A percentile compares a stretch with the other conserved stretches of the same genome.
These are phyloP conservation scores for Nicotiana attenuata DNA, from an alignment of 257 asterid genomes.

Conservation along the genomic window DNA sequence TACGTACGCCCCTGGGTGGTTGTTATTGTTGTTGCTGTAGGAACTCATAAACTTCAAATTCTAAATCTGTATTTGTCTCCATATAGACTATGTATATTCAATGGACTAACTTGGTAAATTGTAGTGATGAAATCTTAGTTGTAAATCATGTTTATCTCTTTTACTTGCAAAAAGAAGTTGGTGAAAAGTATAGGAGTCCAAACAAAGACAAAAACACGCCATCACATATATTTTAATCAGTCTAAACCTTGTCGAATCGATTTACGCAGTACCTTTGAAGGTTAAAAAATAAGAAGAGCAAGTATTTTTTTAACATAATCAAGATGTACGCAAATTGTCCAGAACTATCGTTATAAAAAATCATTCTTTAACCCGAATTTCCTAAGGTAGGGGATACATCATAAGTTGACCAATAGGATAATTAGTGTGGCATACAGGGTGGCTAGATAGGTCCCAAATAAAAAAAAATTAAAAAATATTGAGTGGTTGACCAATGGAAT, in stretches of 20 bases:
- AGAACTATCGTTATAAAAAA: background rate
- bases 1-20: too few species aligned
- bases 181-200: too few species aligned
- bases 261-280: too few species aligned
- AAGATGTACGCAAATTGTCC: background rate
- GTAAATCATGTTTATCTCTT: background rate
- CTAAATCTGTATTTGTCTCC: too few species aligned
- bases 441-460: slow-evolving; percentile 12
- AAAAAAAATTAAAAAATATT: background rate
- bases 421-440: slow-evolving; percentile 47
- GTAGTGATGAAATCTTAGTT: background rate
- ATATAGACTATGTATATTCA: background rate
- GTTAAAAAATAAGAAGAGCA: too few species aligned
- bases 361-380: background rate
- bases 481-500: slow-evolving; percentile 6
- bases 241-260: too few species aligned
- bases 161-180: too few species aligned
- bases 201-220: too few species aligned
- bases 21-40: too few species aligned
- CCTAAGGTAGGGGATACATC: slow-evolving; percentile 4
- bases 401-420: slow-evolving; percentile 39
- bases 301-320: background rate
- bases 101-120: background rate
- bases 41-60: too few species aligned
- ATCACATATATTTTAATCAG: too few species aligned